Conservation (phyloP, 192 early-diverging fungal species). For the Phycomyces nitens region DNA sequence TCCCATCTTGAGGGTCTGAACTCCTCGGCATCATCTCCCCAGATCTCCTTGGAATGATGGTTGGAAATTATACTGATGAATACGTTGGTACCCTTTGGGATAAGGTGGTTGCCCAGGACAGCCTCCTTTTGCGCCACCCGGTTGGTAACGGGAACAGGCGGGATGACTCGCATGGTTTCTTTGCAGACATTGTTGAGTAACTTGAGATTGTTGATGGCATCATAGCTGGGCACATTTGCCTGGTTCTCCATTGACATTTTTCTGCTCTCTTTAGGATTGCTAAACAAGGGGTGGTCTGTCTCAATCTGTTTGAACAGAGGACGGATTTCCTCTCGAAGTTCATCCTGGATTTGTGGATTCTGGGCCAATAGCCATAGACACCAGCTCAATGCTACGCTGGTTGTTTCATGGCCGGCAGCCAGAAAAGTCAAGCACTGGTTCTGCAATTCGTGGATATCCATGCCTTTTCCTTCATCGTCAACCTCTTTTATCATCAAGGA, state of each 20-base stretch:
- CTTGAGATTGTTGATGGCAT: slow-evolving; percentile 44
- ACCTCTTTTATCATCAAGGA: slow-evolving; percentile 41
- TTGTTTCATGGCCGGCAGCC: slow-evolving; percentile 60
- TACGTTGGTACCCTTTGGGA: slow-evolving; percentile 46
- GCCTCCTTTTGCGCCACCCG: slow-evolving; percentile 39
- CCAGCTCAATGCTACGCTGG: slow-evolving; percentile 46
- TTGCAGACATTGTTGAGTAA: slow-evolving; percentile 51
- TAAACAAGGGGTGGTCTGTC: slow-evolving; percentile 12
- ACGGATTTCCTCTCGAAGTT: slow-evolving; percentile 46
- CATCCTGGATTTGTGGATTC: slow-evolving; percentile 39
- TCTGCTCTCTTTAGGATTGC: neutral
- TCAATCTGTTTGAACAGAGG: slow-evolving; percentile 30
- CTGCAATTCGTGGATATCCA: slow-evolving; percentile 44
- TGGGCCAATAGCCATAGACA: slow-evolving; percentile 46
- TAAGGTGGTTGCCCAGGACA: slow-evolving; percentile 35
- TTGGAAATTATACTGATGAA: slow-evolving; percentile 37
- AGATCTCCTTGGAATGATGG: slow-evolving; percentile 41
- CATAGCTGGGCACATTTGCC: slow-evolving; percentile 37
- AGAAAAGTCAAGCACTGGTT: slow-evolving; percentile 57
- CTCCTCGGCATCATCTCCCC: slow-evolving; percentile 46
- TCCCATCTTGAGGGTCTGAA: slow-evolving; percentile 57
- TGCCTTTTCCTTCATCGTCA: slow-evolving; percentile 37
- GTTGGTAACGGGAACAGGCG: slow-evolving; percentile 47
- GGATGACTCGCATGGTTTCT: slow-evolving; percentile 48
- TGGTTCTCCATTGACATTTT: neutral